A percentile compares a stretch with the other conserved stretches of the same genome.
phyloP scores from a whole-genome alignment of 2,329 filamentous ascomycete genomes.

The Monilinia fructigena region DNA sequence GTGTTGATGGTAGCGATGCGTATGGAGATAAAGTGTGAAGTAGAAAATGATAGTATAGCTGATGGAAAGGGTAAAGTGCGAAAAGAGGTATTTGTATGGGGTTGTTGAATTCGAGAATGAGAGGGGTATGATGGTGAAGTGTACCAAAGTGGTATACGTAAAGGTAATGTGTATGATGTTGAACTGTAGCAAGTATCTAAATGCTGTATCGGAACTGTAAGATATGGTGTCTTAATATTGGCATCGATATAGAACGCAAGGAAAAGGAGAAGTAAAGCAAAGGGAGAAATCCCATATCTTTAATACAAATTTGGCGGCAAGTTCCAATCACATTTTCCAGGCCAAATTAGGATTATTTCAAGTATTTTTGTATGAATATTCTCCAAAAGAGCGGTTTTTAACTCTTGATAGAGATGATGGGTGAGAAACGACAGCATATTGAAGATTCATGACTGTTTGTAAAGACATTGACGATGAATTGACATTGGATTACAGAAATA shows the following conservation, averaged over 20 bases:
- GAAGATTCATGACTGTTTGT: background rate
- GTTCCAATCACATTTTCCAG: background rate
- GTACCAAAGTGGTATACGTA: background rate
- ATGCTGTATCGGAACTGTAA: background rate
- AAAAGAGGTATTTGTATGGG: too few relatives aligned
- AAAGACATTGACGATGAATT: background rate
- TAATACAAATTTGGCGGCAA: background rate
- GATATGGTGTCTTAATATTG: background rate
- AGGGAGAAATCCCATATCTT: background rate
- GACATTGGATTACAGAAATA: background rate
- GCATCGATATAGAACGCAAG: background rate
- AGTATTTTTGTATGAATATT: background rate
- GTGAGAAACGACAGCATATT: background rate
- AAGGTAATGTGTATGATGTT: background rate
- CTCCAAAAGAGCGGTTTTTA: background rate
- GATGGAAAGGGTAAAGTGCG: background rate
- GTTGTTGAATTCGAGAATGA: background rate
- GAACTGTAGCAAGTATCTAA: too few relatives aligned
- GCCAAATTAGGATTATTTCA: background rate
- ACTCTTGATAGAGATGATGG: background rate
- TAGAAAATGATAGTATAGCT: background rate
- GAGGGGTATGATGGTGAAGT: too few relatives aligned
- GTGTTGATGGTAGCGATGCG: too few relatives aligned
- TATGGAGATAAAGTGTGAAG: background rate
- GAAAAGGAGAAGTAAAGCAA: background rate